Base-by-base conservation (phyloP, 139 green algal species). In the Spirogloea muscicola region DNA sequence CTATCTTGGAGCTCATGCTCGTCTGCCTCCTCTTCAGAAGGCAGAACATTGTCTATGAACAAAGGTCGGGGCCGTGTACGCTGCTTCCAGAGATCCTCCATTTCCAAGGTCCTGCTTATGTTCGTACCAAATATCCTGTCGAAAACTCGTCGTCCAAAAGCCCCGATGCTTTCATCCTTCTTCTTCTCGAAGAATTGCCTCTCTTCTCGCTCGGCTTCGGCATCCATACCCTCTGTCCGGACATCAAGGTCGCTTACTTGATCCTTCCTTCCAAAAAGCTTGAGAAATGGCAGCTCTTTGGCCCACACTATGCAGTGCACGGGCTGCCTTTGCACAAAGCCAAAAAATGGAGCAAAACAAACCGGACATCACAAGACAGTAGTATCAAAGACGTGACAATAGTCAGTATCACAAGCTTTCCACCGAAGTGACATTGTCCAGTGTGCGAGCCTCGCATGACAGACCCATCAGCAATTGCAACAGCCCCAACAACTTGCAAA, bases 271-370 rank as follows among this genome's bases (percentile, higher is more conserved):
- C 92, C 93, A 81, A 99, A 97, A 0, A 98, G 83, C n/a, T 90
- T 80, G 1, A 77, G 51, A 68, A 98, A 98, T 0, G 97, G 88
- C 52, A 99, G 79, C n/a, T 99, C 94, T 82, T 98, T 98, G 59
- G 94, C 88, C 92, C 92, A 99, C 65, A 99, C 94, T 5, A 98
- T 84, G 82, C 91, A 97, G 81, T 99, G 94, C 68, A 98, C 95
- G 60, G 92, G 93, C 82, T 81, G 72, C n/a, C 9, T 10, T 31
- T 31, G 21, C 21, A 55, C 21, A 55, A 55, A 31, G 21, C 21
- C 21, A 55, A 21, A n/a, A n/a, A n/a, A n/a, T n/a, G n/a, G n/a
- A n/a, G n/a, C n/a, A n/a, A n/a, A n/a, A n/a, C 21, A 31, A 21
- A 55, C 46, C 21, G 21, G 21, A 55, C 46, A 55, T 55, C 21